Percentiles rank a stretch among this genome's conserved stretches.
phyloP scores from a whole-genome alignment of 1,139 yeast species.

The Saccharomyces hybrid region DNA sequence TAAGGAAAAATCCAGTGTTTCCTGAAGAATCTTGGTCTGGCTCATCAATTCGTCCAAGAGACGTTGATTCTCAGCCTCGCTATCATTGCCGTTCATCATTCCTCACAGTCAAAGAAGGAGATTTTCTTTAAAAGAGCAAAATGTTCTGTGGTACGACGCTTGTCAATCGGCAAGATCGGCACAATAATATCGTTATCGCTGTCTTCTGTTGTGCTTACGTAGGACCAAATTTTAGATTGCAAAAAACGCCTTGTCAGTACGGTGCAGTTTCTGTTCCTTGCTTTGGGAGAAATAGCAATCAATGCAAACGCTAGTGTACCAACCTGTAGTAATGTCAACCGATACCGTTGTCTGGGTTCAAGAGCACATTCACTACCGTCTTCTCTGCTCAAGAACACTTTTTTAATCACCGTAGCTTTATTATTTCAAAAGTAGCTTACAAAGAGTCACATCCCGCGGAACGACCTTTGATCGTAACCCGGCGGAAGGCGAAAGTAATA shows the following conservation, averaged over 20 bases:
- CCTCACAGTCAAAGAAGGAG: not conserved
- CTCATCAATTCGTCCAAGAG: slow-evolving; percentile 15
- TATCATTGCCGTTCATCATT: not conserved
- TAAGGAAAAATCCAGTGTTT: not conserved
- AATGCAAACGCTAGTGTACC: not conserved
- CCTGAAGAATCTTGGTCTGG: not conserved
- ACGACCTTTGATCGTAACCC: not conserved
- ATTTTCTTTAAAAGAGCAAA: not conserved
- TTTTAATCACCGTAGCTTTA: not conserved
- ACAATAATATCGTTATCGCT: not conserved
- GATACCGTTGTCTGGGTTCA: not conserved
- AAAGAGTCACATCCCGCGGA: slow-evolving; percentile 1
- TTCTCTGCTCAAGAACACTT: not conserved
- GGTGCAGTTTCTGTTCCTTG: not conserved
- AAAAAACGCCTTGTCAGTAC: not conserved
- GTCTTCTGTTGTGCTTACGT: not conserved
- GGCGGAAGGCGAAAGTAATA: not conserved
- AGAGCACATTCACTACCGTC: not conserved
- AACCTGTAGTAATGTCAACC: not conserved
- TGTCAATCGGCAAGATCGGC: not conserved
- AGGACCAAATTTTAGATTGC: not conserved
- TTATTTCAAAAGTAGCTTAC: not conserved
- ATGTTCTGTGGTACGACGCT: not conserved
- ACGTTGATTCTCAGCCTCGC: slow-evolving; percentile 13
- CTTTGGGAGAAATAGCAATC: not conserved